These are phyloP conservation scores for Xylaria sp. DNA, from an alignment of 2,329 filamentous ascomycete species.

Conservation along the genomic window DNA sequence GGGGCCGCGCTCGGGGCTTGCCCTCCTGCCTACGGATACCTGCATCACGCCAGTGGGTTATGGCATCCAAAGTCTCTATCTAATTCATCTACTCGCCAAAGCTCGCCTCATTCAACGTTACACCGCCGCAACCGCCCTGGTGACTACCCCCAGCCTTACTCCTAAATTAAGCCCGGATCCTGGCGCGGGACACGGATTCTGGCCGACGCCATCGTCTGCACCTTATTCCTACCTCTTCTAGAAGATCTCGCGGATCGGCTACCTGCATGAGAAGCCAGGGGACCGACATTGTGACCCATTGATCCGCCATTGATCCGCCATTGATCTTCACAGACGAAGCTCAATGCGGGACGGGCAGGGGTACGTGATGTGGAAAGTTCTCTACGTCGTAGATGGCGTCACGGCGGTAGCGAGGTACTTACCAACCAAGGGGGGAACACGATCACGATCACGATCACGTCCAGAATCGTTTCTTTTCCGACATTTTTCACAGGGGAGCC, in stretches of 20 bases:
- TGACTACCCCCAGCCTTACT: conserved; percentile 35
- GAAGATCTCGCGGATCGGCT: conserved; percentile 36
- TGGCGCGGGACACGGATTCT: conserved; percentile 32
- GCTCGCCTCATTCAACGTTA: conserved; percentile 39
- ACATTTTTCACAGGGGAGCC: neutral
- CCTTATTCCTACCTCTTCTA: conserved; percentile 36
- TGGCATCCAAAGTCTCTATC: conserved; percentile 25
- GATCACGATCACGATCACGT: neutral
- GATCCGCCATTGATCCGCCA: no score
- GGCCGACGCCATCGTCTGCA: conserved; percentile 33
- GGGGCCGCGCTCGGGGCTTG: conserved; percentile 35
- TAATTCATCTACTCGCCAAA: conserved; percentile 42
- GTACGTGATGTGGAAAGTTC: neutral
- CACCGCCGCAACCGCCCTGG: conserved; percentile 32
- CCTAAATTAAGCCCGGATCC: conserved; percentile 35
- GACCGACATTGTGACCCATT: conserved; percentile 19
- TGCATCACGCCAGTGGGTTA: conserved; percentile 37
- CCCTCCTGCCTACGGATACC: conserved; percentile 37
- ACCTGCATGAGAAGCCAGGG: conserved; percentile 26
- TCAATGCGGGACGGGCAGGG: conserved; percentile 4
- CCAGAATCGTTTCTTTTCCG: neutral
- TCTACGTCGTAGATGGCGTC: conserved; percentile 9
- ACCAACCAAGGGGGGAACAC: neutral
- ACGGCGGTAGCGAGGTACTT: conserved; percentile 16
- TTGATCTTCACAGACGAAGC: conserved; percentile 17